These are phyloP conservation scores for Pythium graminicola DNA, from an alignment of 352 stramenopile genomes.

Conservation along the genomic window DNA sequence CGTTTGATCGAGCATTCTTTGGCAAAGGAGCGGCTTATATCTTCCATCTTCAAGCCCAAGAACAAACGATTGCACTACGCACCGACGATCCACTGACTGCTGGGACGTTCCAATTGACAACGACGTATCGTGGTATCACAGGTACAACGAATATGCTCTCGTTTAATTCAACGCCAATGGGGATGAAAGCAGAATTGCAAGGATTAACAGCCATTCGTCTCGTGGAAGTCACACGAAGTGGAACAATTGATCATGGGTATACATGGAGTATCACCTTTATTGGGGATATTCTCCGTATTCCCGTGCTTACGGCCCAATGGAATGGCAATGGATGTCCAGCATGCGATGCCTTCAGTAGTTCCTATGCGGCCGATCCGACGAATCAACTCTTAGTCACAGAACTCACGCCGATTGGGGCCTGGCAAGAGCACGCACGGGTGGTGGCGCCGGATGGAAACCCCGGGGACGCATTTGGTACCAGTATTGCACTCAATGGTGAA, in stretches of 20 bases:
- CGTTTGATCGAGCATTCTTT: slow-evolving; percentile 58
- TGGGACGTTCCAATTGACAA: slow-evolving; percentile 72
- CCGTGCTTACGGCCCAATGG: slow-evolving; percentile 59
- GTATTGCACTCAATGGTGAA: slow-evolving; percentile 68
- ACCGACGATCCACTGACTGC: slow-evolving; percentile 52
- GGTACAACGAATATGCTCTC: slow-evolving; percentile 56
- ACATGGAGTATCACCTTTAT: slow-evolving; percentile 80
- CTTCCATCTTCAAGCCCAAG: slow-evolving; percentile 70
- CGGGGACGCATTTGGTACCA: slow-evolving; percentile 70
- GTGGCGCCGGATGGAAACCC: slow-evolving; percentile 60
- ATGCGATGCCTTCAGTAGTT: slow-evolving; percentile 71
- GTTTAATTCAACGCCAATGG: slow-evolving; percentile 49
- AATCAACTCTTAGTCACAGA: slow-evolving; percentile 55
- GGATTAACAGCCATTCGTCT: slow-evolving; percentile 67
- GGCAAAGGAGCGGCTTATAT: slow-evolving; percentile 68
- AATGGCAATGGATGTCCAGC: slow-evolving; percentile 48
- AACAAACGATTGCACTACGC: slow-evolving; percentile 51
- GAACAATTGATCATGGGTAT: slow-evolving; percentile 72
- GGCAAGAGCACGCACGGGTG: slow-evolving; percentile 54
- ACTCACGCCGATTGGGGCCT: slow-evolving; percentile 44
- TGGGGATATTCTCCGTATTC: slow-evolving; percentile 55
- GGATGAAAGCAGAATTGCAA: slow-evolving; percentile 82
- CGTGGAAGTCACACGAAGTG: slow-evolving; percentile 67
- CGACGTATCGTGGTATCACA: slow-evolving; percentile 48
- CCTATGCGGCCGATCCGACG: slow-evolving; percentile 42